Base-by-base conservation (phyloP, 78 protist species). In the Tieghemostelium lacteum region DNA sequence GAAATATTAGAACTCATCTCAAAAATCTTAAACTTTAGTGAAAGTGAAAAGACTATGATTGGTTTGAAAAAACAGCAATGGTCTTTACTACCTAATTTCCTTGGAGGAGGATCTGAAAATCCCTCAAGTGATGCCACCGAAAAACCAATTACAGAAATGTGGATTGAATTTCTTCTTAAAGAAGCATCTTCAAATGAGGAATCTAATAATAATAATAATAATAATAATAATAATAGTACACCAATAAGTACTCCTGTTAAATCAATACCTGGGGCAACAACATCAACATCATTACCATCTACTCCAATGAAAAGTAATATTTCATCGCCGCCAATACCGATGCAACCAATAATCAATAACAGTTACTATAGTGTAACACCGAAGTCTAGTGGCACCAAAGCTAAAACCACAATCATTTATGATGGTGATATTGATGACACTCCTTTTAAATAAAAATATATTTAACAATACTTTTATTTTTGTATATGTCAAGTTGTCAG, bases 161-260 rank as follows among this genome's bases (percentile, higher is more conserved):
- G 91, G 91, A 83, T 83, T 12, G 91, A 83, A 45, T 83, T 83
- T 42, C 52, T 83, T 50, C 58, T 83, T 22, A 83, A 83, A 60
- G 91, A 83, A 60, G 40, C 91, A 19, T n/a, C 42, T 31, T 36
- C 45, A n/a, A 45, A 64, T 8, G 45, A 65, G 22, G 22, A 26
- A 19, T 8, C 5, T 8, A 66, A 65, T 55, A 57, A 34, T 78
- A 66, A 65, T 50, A 14, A 22, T 3, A 2, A 16, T 7, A 65
- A 55, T 58, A 3, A 54, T 33, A 1, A 12, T 14, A 73, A 61
- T n/a, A 40, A 49, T 26, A 26, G n/a, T 2, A 83, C 91, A 42
- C 91, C 91, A 37, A 33, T 83, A 12, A 69, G 78, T 37, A 83
- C 91, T 63, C 91, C 91, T 37, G 62, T 54, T 22, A 83, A 83